Percentiles rank a stretch among this genome's conserved stretches.
Evolutionary conservation across 2,329 filamentous ascomycete species (phyloP).

Genomic region (Colletotrichum higginsianum): DNA sequence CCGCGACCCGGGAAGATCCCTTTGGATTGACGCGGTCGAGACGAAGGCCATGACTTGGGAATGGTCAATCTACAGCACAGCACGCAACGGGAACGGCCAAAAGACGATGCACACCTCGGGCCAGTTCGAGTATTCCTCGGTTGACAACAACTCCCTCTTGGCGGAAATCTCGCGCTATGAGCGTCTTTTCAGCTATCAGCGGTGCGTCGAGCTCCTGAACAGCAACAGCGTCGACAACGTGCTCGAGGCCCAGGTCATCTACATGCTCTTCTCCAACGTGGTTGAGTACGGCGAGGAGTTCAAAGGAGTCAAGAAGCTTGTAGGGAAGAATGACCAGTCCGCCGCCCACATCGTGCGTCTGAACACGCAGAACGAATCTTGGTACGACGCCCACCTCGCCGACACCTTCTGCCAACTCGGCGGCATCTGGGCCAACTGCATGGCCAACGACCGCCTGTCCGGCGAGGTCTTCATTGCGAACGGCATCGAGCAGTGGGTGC

Average conservation of each 20-base stretch:
- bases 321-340: conserved; percentile 47
- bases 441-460: conserved; percentile 46
- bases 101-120: neutral
- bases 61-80: neutral
- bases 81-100: neutral
- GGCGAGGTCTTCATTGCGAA: conserved; percentile 53
- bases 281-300: conserved; percentile 43
- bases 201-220: neutral
- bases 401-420: conserved; percentile 55
- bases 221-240: neutral
- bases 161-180: neutral
- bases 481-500: conserved; percentile 51
- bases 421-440: conserved; percentile 55
- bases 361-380: conserved; percentile 42
- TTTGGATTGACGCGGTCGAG: neutral
- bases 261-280: neutral
- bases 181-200: neutral
- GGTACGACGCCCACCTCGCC: conserved; percentile 47
- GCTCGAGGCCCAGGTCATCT: neutral
- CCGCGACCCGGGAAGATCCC: neutral
- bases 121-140: neutral
- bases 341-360: conserved; percentile 49
- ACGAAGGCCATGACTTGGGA: neutral
- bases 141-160: neutral
- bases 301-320: conserved; percentile 51